Percentiles rank a stretch among this genome's conserved stretches.
phyloP scores from a whole-genome alignment of 352 stramenopile genomes.

The Phytophthora boehmeriae region DNA sequence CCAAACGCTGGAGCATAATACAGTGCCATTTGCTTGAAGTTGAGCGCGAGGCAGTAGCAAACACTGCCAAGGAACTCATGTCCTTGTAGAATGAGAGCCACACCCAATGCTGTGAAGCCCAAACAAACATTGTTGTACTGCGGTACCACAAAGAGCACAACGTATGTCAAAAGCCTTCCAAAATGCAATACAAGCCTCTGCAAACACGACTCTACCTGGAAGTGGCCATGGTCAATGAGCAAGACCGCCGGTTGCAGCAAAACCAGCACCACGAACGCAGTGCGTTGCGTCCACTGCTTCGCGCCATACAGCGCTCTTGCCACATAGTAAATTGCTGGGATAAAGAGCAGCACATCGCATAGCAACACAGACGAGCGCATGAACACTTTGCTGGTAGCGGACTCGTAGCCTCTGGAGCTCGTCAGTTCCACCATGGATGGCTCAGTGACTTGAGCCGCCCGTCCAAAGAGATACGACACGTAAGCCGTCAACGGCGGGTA shows the following conservation, averaged over 20 bases:
- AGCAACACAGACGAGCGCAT: conserved; percentile 95
- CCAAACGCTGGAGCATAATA: conserved; percentile 97
- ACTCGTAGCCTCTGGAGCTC: conserved; percentile 87
- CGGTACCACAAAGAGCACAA: background rate
- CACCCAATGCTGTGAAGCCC: conserved; percentile 82
- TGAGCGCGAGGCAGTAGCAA: conserved; percentile 94
- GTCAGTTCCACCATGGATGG: conserved; percentile 87
- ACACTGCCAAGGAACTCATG: conserved; percentile 86
- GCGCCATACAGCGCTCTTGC: conserved; percentile 51
- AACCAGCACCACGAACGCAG: conserved; percentile 69
- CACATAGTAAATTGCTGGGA: conserved; percentile 62
- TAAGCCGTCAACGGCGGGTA: conserved; percentile 97
- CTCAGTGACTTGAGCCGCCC: conserved; percentile 75
- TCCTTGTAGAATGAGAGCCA: conserved; percentile 72
- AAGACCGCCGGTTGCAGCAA: conserved; percentile 90
- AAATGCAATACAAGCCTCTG: background rate
- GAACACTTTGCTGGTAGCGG: conserved; percentile 80
- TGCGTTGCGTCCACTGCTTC: conserved; percentile 61
- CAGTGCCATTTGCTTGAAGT: conserved; percentile 99
- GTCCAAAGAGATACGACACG: conserved; percentile 85
- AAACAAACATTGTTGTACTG: conserved; percentile 98
- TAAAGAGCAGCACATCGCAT: conserved; percentile 93
- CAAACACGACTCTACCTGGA: conserved; percentile 80
- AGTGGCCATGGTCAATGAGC: conserved; percentile 99
- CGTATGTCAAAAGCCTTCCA: background rate